Evolutionary conservation across 805 yeast species (phyloP), one percentile per base, ranked within the genome.

Genomic region (Kurtzmaniella cleridarum): DNA sequence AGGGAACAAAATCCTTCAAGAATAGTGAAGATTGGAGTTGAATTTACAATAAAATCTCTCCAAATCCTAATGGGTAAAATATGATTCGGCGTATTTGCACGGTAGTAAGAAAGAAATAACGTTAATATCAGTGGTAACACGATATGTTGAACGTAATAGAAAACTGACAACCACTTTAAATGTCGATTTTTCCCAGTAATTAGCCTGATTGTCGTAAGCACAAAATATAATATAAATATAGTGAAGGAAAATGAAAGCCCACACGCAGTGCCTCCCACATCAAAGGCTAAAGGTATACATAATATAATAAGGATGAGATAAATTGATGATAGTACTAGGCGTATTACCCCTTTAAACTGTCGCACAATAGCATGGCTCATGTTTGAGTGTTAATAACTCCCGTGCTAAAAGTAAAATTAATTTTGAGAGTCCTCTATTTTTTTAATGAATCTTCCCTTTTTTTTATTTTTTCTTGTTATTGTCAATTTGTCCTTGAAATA

Each of bases 1-100:
- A 93, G 74, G 1, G 96, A 80, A 60, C 96, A 95, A 50, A 93
- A 81, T 1, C 98, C 98, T 63, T 93, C 98, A 38, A 90, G 65
- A 14, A 89, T 71, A 0, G 96, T 86, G 60, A 93, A 91, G 34
- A 86, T 67, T 1, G 96, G 93, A 0, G 98, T 93, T 4, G 95
- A 78, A 55, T 89, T 85, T 37, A 79, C 70, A 28, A 93, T 66
- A 24, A 84, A 61, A 34, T 73, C 57, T 44, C 78, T 75, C 98
- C 98, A 93, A 10, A 84, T 73, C 41, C 66, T 63, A 32, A 84
- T 71, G 6, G 54, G 50, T n/a, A 28, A 7, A 12, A 14, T 17
- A 16, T 29, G 20, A 20, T 23, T 43, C 5, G 29, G 14, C 4
- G 35, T 16, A 8, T 51, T 54, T 20, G 55, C 49, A 29, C 51